Evolutionary conservation across 108 stramenopile species (phyloP).

Genomic region (Fragilaria radians): DNA sequence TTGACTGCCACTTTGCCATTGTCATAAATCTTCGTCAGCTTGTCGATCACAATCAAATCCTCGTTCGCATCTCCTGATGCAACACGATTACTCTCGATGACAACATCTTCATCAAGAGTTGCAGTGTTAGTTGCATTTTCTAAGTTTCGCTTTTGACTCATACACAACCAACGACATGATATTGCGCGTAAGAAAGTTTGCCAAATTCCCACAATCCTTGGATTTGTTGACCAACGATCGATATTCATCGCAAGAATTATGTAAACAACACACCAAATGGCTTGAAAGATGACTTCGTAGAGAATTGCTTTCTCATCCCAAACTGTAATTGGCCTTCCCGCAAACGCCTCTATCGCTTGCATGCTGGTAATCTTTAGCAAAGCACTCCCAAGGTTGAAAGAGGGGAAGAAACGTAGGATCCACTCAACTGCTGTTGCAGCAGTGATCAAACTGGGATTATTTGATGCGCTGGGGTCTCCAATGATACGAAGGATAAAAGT

Average conservation of each 20-base stretch:
- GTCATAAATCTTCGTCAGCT: constrained; percentile 79
- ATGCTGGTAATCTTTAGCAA: constrained; percentile 18
- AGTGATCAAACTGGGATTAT: constrained; percentile 34
- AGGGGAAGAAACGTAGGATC: constrained; percentile 51
- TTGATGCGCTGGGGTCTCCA: constrained; percentile 29
- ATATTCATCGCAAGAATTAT: constrained; percentile 69
- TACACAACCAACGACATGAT: constrained; percentile 12
- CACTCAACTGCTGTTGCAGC: constrained; percentile 47
- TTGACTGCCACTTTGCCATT: constrained; percentile 88
- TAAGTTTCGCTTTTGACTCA: not conserved
- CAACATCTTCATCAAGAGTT: constrained; percentile 81
- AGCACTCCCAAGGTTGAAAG: constrained; percentile 41
- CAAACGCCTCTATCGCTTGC: constrained; percentile 16
- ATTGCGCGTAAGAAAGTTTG: constrained; percentile 25
- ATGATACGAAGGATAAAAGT: constrained; percentile 46
- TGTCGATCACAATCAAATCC: constrained; percentile 70
- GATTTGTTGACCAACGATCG: constrained; percentile 65
- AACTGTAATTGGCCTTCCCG: constrained; percentile 43
- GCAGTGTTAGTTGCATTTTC: not conserved
- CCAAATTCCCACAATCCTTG: constrained; percentile 30
- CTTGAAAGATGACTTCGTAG: constrained; percentile 60
- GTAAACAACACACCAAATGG: constrained; percentile 56
- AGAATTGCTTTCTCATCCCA: constrained; percentile 45
- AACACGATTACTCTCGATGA: constrained; percentile 73
- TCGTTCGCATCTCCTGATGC: constrained; percentile 51